Base-by-base conservation (phyloP, 768 basidiomycete species). In the Lenzites betulinus region DNA sequence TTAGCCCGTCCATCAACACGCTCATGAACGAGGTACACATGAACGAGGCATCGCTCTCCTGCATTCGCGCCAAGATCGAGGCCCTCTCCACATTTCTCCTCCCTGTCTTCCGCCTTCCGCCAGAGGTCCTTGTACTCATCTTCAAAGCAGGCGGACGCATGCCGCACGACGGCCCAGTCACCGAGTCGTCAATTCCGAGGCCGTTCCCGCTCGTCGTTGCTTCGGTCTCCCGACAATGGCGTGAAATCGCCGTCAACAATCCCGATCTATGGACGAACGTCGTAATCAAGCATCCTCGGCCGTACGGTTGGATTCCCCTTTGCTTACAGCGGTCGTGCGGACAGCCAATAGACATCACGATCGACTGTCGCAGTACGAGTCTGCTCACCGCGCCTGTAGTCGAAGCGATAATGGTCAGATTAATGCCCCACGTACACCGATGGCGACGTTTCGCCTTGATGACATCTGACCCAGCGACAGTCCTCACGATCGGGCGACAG, bases 181-280 rank as follows among this genome's bases (percentile, higher is more conserved):
- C 55, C 20, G 62, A 56, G 25, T 41, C 52, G n/a, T 49, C 49
- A 7, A 51, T 48, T 5, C 44, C 57, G 1, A 47, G 62, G 6
- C 67, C 67, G 0, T 63, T 66, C 22, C 63, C 65, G 18, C 64
- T 69, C 48, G 51, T 69, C 11, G 54, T 66, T 20, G 51, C 65
- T 15, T 64, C 67, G 18, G 65, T 69, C 18, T 69, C 63, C 7
- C 60, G 65, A 18, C 65, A 64, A 25, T 69, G 67, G 67, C 60
- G 67, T 3, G 58, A 62, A 8, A 61, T 69, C 12, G 67, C 64
- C 6, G 23, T 63, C 7, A 55, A 38, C 13, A 62, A 64, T 5
- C 63, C 65, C 20, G 58, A 60, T 26, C 61, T 69, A 3, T 69
- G 67, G 67, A 63, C 67, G 13, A 64, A 63, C 58, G 39, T 69